Base-by-base conservation (phyloP, 257 asterid species). In the Jaltomata sinuosa region DNA sequence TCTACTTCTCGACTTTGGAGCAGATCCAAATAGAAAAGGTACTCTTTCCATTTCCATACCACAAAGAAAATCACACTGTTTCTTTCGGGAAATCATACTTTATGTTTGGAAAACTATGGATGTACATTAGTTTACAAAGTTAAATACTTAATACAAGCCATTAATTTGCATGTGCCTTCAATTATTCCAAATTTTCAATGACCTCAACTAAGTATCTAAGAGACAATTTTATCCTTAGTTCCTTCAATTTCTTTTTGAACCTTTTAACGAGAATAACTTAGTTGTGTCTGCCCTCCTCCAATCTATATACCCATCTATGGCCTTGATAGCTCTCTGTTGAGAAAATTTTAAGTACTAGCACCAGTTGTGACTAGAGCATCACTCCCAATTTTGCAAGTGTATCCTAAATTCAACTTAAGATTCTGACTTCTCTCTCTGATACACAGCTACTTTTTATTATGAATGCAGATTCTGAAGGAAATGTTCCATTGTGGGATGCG, bases 401-500 rank as follows among this genome's bases (percentile, higher is more conserved):
- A 76, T 77, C 25, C 34, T 47, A 14, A 45, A 45, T 74, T 74
- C 59, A 3, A 65, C 22, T 16, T 31, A 31, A 72, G 80, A 74
- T 74, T 47, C 16, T 49, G 62, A 49, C 42, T 47, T 0, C 22
- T 77, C 62, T 77, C 14, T 49, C 29, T 16, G 18, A 77, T 49
- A 9, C 16, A 49, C 29, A 31, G 25, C 31, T 68, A 68, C 29
- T 34, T 67, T 18, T 68, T 68, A 29, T 68, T 68, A 68, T 34
- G 29, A 57, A 22, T 68, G 49, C 78, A 68, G 78, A 68, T 90
- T 87, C 92, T 4, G 98, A 95, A 84, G 98, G 97, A 59, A 87
- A 85, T 57, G 96, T 94, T 80, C 97, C 99, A 6, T 83, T 94
- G 18, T 92, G 98, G 98, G 95, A 94, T 45, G 98, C 99, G 74